Evolutionary conservation across 345 rosid species (phyloP), one percentile per base, ranked within the genome.

Genomic region (Turnera subulata): DNA sequence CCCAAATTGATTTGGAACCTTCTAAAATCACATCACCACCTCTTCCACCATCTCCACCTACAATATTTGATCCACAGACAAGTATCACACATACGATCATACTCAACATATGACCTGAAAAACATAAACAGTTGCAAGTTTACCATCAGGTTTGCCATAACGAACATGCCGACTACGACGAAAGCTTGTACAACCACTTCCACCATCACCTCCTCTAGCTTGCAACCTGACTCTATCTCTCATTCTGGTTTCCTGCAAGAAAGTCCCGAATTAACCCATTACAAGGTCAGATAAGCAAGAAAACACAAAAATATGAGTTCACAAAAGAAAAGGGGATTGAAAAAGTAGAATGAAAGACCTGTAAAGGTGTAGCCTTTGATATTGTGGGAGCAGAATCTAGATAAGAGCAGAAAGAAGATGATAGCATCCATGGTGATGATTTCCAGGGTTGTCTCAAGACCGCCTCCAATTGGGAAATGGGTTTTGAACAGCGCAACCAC

Each of bases 31-130:
- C 97, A 76, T 92, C 89, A 39, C 98, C 98, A 48, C 97, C 98
- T 76, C 83, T 83, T 55, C 98, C 98, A 65, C 98, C 97, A 73
- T 85, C 86, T 43, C 97, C 98, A 73, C 95, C 97, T 92, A 55
- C 61, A 78, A 47, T 39, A 69, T 49, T 37, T 8, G 24, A 61
- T 32, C 35, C 35, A 29, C 35, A 29, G 8, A n/a, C n/a, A n/a
- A n/a, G n/a, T n/a, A n/a, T n/a, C n/a, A n/a, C n/a, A n/a, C n/a
- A n/a, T n/a, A n/a, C n/a, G n/a, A 29, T 10, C 5, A 47, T 29
- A 10, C 23, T 8, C 11, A 20, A 47, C 26, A 35, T 46, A 45
- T 15, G 19, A 45, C 1, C 11, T 50, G 54, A 50, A 14, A n/a
- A n/a, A n/a, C n/a, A n/a, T n/a, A n/a, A n/a, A n/a, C 20, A 21